phyloP scores from a whole-genome alignment of 2,329 filamentous ascomycete species.

The Cladosporium sp. region DNA sequence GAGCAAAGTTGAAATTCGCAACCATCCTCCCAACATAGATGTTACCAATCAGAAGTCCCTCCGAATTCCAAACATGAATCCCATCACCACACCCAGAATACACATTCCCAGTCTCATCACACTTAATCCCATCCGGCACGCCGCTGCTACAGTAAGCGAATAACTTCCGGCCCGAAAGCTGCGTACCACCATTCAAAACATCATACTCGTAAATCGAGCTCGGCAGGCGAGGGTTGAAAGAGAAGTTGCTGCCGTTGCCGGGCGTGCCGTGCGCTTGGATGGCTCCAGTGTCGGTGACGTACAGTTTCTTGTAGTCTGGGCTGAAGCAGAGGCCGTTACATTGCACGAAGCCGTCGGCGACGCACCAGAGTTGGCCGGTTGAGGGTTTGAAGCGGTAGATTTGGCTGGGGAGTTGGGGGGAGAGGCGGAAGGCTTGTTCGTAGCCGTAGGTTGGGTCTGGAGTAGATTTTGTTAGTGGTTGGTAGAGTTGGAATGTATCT shows the following conservation, averaged over 20 bases:
- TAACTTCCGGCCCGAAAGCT: slow-evolving; percentile 34
- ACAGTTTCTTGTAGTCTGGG: slow-evolving; percentile 51
- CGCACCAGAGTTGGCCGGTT: slow-evolving; percentile 53
- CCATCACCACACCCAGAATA: slow-evolving; percentile 58
- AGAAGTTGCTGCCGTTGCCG: slow-evolving; percentile 26
- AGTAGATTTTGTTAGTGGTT: not conserved
- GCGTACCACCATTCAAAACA: slow-evolving; percentile 30
- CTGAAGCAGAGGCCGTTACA: slow-evolving; percentile 60
- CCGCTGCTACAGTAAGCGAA: slow-evolving; percentile 58
- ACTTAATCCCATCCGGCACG: slow-evolving; percentile 61
- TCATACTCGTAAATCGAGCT: slow-evolving; percentile 43
- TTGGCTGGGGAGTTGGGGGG: slow-evolving; percentile 55
- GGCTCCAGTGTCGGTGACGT: slow-evolving; percentile 58
- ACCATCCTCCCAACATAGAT: slow-evolving; percentile 51
- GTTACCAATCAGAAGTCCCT: slow-evolving; percentile 56
- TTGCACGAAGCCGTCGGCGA: slow-evolving; percentile 56
- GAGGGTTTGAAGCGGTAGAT: slow-evolving; percentile 56
- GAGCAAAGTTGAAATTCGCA: slow-evolving; percentile 33
- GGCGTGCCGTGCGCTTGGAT: slow-evolving; percentile 27
- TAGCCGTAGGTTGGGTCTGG: slow-evolving; percentile 28
- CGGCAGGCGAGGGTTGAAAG: slow-evolving; percentile 36
- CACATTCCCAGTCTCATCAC: slow-evolving; percentile 56
- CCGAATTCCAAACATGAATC: slow-evolving; percentile 54
- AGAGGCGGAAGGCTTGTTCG: slow-evolving; percentile 56
- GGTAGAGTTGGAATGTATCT: not conserved